Base-by-base conservation (phyloP, 139 green algal species). In the Volvox reticuliferus region DNA sequence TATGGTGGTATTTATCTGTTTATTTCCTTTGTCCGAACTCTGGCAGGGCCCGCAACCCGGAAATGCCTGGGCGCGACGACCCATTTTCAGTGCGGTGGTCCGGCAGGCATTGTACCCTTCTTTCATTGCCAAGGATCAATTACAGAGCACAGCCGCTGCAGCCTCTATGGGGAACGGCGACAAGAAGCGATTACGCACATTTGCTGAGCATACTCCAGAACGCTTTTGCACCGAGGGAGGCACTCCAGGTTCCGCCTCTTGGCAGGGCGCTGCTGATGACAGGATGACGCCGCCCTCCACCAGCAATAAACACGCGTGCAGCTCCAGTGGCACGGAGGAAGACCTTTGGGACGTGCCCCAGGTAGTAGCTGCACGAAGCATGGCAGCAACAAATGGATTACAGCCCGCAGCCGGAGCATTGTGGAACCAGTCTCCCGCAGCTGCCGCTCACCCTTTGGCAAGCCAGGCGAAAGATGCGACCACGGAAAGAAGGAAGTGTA, bases 61-160 rank as follows among this genome's bases (percentile, higher is more conserved):
- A 22, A 67, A 24, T 84, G 78, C 62, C 30, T 87, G 81, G 81
- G 21, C 61, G 13, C n/a, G 81, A 28, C 81, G 81, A 20, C 81
- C 81, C 30, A n/a, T 87, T 30, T 76, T 87, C 61, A 32, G 71
- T 79, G 26, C 14, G 71, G 26, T 30, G 71, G 71, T 73, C 65
- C 65, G 65, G 21, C 65, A 73, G 65, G 65, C 65, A 28, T 28
- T 12, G 65, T 24, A 55, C 44, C 44, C 44, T 55, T 55, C 44
- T 55, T 9, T 55, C 65, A 9, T 73, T 73, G 21, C 21, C 65
- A 2, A 12, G 24, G 6, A 24, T 73, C 65, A 28, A 73, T 12
- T 12, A 28, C 65, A 12, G 65, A 28, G 12, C 21, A 2, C 65
- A 9, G 65, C 12, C 12, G 6, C 65, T 73, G 65, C 65, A 73